Base-by-base conservation (phyloP, 257 asterid species). In the Fraxinus americana region DNA sequence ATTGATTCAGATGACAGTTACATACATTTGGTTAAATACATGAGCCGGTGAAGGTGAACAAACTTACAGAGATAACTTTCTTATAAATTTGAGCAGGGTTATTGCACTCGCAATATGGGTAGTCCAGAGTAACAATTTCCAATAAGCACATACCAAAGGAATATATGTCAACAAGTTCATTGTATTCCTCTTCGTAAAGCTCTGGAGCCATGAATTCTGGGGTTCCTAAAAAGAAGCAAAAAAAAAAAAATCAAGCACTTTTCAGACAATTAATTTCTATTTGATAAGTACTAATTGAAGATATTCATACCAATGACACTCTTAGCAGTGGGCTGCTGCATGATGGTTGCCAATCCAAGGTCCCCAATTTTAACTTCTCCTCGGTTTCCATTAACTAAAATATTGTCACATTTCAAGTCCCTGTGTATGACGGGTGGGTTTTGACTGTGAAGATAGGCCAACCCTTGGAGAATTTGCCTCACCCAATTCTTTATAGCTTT, bases 161-260 rank as follows among this genome's bases (percentile, higher is more conserved):
- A 74, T 92, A 92, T 72, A 92, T 82, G 83, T 92, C 97, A 16
- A 91, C 88, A 23, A 91, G 83, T 81, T 92, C 97, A 81, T 89
- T 91, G 27, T 92, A 92, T 77, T 91, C 91, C 86, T 92, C 97
- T 70, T 92, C 95, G 7, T 91, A 92, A 35, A 92, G 92, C 90
- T 91, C 97, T 0, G 97, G 97, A 54, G 97, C 97, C 97, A 91
- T 91, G 32, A 90, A 91, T 70, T 92, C 95, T 65, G 90, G 90
- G 69, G 88, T 87, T 5, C 87, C 90, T 86, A 45, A 43, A 21
- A 50, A 67, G 9, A 4, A 82, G 50, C 7, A 77, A 41, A 70
- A 2, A 3, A 71, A 32, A 32, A 30, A 30, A 30, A 3, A 48
- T 63, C 25, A 63, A 63, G 35, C 34, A 63, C 69, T 63, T 63